These are phyloP conservation scores for Solanum clarkiae DNA, from an alignment of 257 asterid genomes.

Conservation along the genomic window DNA sequence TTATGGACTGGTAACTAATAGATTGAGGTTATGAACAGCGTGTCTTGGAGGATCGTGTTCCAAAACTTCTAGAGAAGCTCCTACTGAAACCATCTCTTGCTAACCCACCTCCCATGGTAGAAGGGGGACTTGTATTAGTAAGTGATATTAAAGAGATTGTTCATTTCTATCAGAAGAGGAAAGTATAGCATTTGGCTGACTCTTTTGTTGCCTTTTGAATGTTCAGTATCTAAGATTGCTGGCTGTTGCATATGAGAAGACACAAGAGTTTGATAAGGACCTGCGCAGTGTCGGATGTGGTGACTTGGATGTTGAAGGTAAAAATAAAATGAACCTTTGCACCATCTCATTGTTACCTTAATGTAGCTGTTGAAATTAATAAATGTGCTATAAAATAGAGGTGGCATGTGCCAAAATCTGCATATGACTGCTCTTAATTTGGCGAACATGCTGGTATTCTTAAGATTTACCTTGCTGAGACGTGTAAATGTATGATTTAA, in stretches of 20 bases:
- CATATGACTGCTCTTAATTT: not conserved
- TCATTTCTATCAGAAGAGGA: not conserved
- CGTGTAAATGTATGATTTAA: not conserved
- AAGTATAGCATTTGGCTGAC: slow-evolving; percentile 6
- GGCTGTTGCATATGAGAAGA: slow-evolving; percentile 93
- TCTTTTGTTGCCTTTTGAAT: not conserved
- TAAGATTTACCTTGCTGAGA: not conserved
- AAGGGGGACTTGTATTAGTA: slow-evolving; percentile 90
- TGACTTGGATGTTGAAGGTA: slow-evolving; percentile 98
- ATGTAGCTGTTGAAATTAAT: not conserved
- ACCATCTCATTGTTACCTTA: not conserved
- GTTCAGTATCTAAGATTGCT: slow-evolving; percentile 82
- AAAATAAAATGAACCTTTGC: not conserved
- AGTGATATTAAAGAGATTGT: slow-evolving; percentile 13
- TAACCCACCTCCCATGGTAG: slow-evolving; percentile 88
- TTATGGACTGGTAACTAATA: not conserved
- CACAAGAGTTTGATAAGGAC: slow-evolving; percentile 82
- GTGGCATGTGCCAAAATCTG: not conserved
- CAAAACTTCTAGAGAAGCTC: slow-evolving; percentile 88
- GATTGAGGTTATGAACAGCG: slow-evolving; percentile 39
- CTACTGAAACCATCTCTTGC: slow-evolving; percentile 79
- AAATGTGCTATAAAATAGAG: not conserved
- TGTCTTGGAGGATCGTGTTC: slow-evolving; percentile 89
- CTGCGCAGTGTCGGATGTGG: slow-evolving; percentile 87
- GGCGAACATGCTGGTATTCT: not conserved